Base-by-base conservation (phyloP, 2,329 filamentous ascomycete species). In the Lomentospora prolificans region DNA sequence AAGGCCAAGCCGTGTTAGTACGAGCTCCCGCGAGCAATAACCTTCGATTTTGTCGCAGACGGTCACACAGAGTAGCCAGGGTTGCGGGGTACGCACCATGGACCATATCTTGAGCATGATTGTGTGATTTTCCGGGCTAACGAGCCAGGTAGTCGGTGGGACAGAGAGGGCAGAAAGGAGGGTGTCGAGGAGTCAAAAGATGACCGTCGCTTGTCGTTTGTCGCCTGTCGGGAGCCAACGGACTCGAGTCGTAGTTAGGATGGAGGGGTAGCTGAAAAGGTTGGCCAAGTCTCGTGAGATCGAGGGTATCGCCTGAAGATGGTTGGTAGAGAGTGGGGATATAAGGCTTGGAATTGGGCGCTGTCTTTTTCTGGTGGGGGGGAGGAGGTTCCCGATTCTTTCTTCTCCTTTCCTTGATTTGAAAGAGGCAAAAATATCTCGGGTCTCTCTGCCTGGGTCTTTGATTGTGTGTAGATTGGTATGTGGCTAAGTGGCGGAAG, bases 61-160 rank as follows among this genome's bases (percentile, higher is more conserved):
- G n/a, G n/a, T n/a, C n/a, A n/a, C n/a, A n/a, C n/a, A n/a, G n/a
- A n/a, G n/a, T n/a, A n/a, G n/a, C n/a, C n/a, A n/a, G n/a, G n/a
- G n/a, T n/a, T n/a, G n/a, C n/a, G n/a, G n/a, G n/a, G n/a, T n/a
- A 66, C 79, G 53, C 77, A 95, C 90, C 92, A 97, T 96, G 66
- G 90, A 95, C 94, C 92, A 97, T 78, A 97, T 96, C 78, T 97
- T 97, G 79, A 96, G 81, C 94, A 97, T 97, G 4, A 4, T 55
- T 17, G 8, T 22, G 30, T 25, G 48, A 27, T 51, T 31, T 9
- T 7, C 28, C 48, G 22, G 14, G 12, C 14, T 30, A 30, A 28
- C 48, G 25, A 31, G 48, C 48, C 25, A 28, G 28, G 48, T 25
- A 6, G 10, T 31, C 48, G 48, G 48, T 10, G 24, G 28, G 14